Conservation (phyloP, 768 basidiomycete species). For the Suillus occidentalis region DNA sequence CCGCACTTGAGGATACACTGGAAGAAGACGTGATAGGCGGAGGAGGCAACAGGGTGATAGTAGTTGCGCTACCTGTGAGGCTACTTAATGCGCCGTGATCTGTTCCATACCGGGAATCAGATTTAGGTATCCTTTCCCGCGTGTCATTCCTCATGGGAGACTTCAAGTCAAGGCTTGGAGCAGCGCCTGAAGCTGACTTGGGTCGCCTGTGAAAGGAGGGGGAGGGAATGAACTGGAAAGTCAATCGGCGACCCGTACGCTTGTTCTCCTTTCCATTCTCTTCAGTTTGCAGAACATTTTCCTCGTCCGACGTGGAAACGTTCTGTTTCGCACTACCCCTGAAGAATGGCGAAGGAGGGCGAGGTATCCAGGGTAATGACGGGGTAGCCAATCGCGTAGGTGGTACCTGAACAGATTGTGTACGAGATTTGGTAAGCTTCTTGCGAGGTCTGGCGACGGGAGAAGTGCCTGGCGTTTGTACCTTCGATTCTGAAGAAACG, state of each 20-base stretch:
- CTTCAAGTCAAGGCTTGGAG: not conserved
- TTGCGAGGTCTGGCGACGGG: not conserved
- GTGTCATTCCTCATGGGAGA: not conserved
- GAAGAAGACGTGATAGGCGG: constrained; percentile 4
- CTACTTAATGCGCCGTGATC: not conserved
- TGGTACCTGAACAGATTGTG: constrained; percentile 1
- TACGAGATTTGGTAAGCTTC: constrained; percentile 8
- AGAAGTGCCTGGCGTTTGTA: not conserved
- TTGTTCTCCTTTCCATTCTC: constrained; percentile 2
- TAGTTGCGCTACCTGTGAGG: constrained; percentile 3
- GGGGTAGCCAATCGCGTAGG: not conserved
- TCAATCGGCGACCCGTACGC: constrained; percentile 19
- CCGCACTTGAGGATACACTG: constrained; percentile 4
- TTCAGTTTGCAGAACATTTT: not conserved
- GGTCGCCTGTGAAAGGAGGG: constrained; percentile 23
- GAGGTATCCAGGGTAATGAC: constrained; percentile 6
- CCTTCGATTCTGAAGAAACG: not conserved
- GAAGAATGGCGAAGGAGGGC: not conserved
- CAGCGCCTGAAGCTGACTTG: constrained; percentile 11
- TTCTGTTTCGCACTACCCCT: constrained; percentile 1
- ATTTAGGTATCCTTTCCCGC: too few relatives aligned
- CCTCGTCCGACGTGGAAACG: not conserved
- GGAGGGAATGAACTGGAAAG: constrained; percentile 26
- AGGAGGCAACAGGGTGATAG: constrained; percentile 3
- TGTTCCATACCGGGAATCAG: not conserved